A percentile compares a stretch with the other conserved stretches of the same genome.
Conservation (phyloP, 495 filamentous ascomycete species). For the Neurospora sp. region DNA sequence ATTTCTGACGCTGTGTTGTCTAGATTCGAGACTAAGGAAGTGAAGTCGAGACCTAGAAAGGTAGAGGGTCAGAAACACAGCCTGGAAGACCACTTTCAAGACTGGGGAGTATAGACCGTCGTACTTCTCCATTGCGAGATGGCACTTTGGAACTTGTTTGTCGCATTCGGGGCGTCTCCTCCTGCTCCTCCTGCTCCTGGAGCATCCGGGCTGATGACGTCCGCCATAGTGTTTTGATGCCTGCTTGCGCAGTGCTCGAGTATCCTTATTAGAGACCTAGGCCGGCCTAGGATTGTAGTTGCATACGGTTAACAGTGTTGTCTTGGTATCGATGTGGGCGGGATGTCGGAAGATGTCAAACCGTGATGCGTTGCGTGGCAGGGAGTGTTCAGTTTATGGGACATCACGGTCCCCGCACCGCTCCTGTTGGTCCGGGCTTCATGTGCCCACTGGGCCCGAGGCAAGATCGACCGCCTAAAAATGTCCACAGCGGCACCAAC, state of each 20-base stretch:
- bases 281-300: not conserved
- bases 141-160: conserved; percentile 87
- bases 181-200: conserved; percentile 15
- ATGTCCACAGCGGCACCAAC: not conserved
- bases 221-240: conserved; percentile 19
- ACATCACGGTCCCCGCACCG: not conserved
- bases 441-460: not conserved
- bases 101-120: conserved; percentile 6
- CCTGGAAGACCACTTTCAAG: not conserved
- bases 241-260: conserved; percentile 7
- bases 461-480: not conserved
- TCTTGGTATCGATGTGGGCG: not conserved
- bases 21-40: conserved; percentile 73
- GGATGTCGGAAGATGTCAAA: not conserved
- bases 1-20: conserved; percentile 91
- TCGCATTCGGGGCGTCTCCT: conserved; percentile 3
- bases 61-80: not conserved
- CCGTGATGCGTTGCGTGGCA: not conserved
- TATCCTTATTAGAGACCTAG: conserved; percentile 3
- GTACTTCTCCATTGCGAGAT: conserved; percentile 95
- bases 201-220: conserved; percentile 12
- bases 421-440: not conserved
- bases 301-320: not conserved
- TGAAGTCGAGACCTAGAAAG: conserved; percentile 71
- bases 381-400: not conserved